Evolutionary conservation across 768 basidiomycete species (phyloP).

Genomic region (Amanita thiersii): DNA sequence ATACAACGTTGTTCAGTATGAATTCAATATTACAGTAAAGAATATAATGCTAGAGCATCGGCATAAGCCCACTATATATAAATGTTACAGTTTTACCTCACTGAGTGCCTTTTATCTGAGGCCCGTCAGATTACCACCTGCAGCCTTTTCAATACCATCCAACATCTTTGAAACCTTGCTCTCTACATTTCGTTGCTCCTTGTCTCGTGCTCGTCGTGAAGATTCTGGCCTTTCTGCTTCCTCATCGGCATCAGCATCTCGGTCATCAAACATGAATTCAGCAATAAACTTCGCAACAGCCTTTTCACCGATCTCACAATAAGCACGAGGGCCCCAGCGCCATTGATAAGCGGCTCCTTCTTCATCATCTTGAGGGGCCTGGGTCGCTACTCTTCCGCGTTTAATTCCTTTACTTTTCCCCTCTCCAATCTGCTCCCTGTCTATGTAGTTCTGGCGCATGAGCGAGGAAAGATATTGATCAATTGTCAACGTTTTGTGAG

Average conservation of each 20-base stretch:
- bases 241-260: constrained; percentile 24
- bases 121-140: constrained; percentile 47
- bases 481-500: constrained; percentile 43
- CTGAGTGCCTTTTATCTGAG: constrained; percentile 17
- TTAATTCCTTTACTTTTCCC: constrained; percentile 33
- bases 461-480: constrained; percentile 61
- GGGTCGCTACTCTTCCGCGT: constrained; percentile 41
- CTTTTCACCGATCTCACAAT: constrained; percentile 77
- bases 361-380: constrained; percentile 29
- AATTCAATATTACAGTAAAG: neutral
- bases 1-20: too few relatives aligned
- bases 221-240: constrained; percentile 23
- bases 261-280: constrained; percentile 62
- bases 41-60: neutral
- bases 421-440: constrained; percentile 50
- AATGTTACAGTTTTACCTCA: too few relatives aligned
- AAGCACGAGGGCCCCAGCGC: constrained; percentile 81
- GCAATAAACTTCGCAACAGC: constrained; percentile 69
- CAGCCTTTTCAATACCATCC: constrained; percentile 53
- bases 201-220: constrained; percentile 13
- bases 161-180: constrained; percentile 38
- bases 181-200: constrained; percentile 18
- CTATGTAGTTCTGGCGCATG: constrained; percentile 70
- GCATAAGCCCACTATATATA: neutral
- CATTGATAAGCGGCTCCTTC: constrained; percentile 52